Percentiles rank a stretch among this genome's conserved stretches.
Evolutionary conservation across 257 asterid species (phyloP).

Genomic region (Scutellaria baicalensis): DNA sequence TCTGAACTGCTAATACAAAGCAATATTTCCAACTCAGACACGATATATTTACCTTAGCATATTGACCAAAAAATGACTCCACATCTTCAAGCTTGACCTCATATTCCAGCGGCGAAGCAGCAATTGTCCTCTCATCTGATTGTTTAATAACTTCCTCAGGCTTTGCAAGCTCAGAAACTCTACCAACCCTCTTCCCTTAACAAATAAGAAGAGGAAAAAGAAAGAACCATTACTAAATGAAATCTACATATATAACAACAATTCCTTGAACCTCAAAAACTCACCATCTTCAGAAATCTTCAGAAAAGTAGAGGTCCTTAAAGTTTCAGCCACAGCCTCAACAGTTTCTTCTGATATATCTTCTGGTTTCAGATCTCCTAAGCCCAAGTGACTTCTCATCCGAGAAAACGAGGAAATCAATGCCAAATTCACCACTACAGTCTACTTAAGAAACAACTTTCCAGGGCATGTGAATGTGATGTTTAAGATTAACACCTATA

Average conservation of each 20-base stretch:
- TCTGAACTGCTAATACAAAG: not conserved
- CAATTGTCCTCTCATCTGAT: slow-evolving; percentile 65
- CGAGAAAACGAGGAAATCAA: slow-evolving; percentile 74
- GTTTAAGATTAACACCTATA: not conserved
- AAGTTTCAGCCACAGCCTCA: slow-evolving; percentile 66
- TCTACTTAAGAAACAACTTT: slow-evolving; percentile 45
- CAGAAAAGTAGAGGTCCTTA: slow-evolving; percentile 67
- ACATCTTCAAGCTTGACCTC: slow-evolving; percentile 75
- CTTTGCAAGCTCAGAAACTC: slow-evolving; percentile 65
- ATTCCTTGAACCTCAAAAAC: slow-evolving; percentile 1
- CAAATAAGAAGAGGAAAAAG: not conserved
- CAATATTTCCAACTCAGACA: not conserved
- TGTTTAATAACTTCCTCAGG: slow-evolving; percentile 85
- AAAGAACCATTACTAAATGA: not conserved
- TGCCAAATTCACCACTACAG: slow-evolving; percentile 76
- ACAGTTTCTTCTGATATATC: slow-evolving; percentile 67
- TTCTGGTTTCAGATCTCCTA: slow-evolving; percentile 71
- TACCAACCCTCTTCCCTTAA: slow-evolving; percentile 71
- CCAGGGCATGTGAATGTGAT: not conserved
- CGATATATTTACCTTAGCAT: slow-evolving; percentile 48
- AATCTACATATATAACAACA: not conserved
- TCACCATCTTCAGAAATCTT: slow-evolving; percentile 89
- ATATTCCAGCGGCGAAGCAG: slow-evolving; percentile 81
- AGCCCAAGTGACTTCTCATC: slow-evolving; percentile 69
- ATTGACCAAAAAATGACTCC: slow-evolving; percentile 62